These are phyloP conservation scores for Curvularia sp. DNA, from an alignment of 2,329 filamentous ascomycete species.

Conservation along the genomic window DNA sequence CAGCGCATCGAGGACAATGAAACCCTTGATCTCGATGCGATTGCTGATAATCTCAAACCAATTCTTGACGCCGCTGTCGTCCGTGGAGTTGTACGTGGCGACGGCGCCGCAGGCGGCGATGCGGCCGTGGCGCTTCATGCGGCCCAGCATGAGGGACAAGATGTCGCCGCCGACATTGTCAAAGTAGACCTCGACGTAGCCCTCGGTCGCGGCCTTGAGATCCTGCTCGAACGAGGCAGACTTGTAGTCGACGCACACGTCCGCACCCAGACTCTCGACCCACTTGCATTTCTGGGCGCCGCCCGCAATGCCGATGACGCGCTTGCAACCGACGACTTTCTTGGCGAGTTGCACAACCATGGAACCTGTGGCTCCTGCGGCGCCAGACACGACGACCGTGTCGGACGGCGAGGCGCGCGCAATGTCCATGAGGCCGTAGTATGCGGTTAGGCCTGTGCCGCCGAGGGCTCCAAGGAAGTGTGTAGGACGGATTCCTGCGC, in stretches of 20 bases:
- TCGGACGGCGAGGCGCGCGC: conserved; percentile 71
- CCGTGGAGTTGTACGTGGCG: conserved; percentile 51
- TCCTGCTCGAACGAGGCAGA: conserved; percentile 56
- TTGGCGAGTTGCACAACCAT: conserved; percentile 68
- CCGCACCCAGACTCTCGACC: conserved; percentile 60
- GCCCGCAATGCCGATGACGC: conserved; percentile 62
- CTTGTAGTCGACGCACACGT: conserved; percentile 65
- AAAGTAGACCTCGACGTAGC: conserved; percentile 61
- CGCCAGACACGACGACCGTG: conserved; percentile 77
- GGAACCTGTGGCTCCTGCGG: conserved; percentile 78
- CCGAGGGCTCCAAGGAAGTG: conserved; percentile 59
- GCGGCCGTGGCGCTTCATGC: conserved; percentile 53
- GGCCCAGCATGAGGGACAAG: conserved; percentile 56
- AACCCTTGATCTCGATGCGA: conserved; percentile 54
- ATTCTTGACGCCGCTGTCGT: conserved; percentile 49
- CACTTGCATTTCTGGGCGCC: conserved; percentile 61
- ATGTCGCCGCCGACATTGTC: conserved; percentile 61
- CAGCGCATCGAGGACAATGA: conserved; percentile 55
- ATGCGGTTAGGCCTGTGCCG: conserved; percentile 70
- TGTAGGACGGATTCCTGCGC: conserved; percentile 50
- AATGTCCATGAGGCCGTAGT: conserved; percentile 74
- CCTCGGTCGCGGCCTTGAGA: conserved; percentile 56
- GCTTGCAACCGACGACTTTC: conserved; percentile 56
- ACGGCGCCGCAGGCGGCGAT: conserved; percentile 57
- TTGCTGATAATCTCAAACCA: conserved; percentile 56